Evolutionary conservation across 2,329 filamentous ascomycete species (phyloP), one percentile per base, ranked within the genome.

Genomic region (Raffaelea ambrosiae): DNA sequence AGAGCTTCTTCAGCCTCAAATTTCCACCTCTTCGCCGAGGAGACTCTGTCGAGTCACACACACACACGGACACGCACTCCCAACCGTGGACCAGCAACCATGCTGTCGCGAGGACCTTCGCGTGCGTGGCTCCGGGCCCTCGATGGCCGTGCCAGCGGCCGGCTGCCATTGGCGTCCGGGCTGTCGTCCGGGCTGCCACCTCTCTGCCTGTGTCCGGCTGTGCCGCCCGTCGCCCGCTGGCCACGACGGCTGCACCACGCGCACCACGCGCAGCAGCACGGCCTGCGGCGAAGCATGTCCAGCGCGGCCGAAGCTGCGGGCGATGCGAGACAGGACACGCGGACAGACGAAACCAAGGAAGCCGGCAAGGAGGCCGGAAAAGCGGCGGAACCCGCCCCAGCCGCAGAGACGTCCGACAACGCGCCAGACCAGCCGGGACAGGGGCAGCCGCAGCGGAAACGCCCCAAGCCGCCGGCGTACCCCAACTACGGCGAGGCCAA

Each of bases 121-220:
- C 35, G 40, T n/a, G 38, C 43, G 14, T 53, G 51, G 51, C 33
- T 53, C 18, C 43, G 40, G n/a, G 48, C 50, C 3, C n/a, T 45
- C 44, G 2, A 51, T 55, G 36, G 40, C 48, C n/a, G 35, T 55
- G 4, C 51, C 53, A 16, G 39, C 44, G 7, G 46, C 23, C 26
- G 26, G 7, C 26, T n/a, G 22, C 23, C 13, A n/a, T n/a, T n/a
- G n/a, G n/a, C n/a, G n/a, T 14, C 20, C 9, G 10, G 21, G 2
- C 1, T n/a, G 5, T 2, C 39, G 3, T 21, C 47, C 2, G 16
- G 41, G 40, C 26, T 47, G 4, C 48, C 50, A 5, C 55, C 54
- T 5, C 22, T 40, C 3, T 55, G 52, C 35, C 50, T 54, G 13
- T 57, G 52, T 16, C 54, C 55, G 8, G 46, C 50, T 1, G 46